phyloP scores from a whole-genome alignment of 2,329 filamentous ascomycete genomes.

The Neospermospora avenae region DNA sequence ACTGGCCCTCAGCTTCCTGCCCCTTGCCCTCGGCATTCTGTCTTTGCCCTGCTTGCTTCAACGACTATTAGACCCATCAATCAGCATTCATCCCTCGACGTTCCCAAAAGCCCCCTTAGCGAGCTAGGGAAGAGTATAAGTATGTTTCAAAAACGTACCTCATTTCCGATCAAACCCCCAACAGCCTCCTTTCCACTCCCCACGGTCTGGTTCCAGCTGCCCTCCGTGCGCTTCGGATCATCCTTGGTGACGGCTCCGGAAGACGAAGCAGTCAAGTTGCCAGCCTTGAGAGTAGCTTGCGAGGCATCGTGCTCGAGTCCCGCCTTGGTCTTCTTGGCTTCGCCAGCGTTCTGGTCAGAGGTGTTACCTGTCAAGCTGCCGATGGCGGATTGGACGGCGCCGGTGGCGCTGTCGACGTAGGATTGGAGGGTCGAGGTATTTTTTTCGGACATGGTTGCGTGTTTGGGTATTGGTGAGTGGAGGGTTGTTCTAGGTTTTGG shows the following conservation, averaged over 20 bases:
- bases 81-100: no score
- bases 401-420: slow-evolving; percentile 69
- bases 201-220: slow-evolving; percentile 85
- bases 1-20: slow-evolving; percentile 79
- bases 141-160: slow-evolving; percentile 52
- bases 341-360: slow-evolving; percentile 44
- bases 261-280: slow-evolving; percentile 65
- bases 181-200: slow-evolving; percentile 80
- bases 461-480: slow-evolving; percentile 13
- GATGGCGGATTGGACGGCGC: slow-evolving; percentile 67
- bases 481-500: not conserved
- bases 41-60: slow-evolving; percentile 70
- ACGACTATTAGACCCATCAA: slow-evolving; percentile 45
- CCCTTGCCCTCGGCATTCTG: slow-evolving; percentile 80
- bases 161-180: slow-evolving; percentile 71
- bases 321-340: slow-evolving; percentile 61
- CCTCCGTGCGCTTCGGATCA: slow-evolving; percentile 66
- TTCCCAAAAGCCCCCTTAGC: no score
- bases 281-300: slow-evolving; percentile 71
- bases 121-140: no score
- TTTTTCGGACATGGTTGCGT: slow-evolving; percentile 48
- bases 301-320: slow-evolving; percentile 68
- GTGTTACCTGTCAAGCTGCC: slow-evolving; percentile 71
- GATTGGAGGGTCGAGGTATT: slow-evolving; percentile 72
- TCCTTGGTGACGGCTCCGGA: slow-evolving; percentile 70